phyloP scores from a whole-genome alignment of 2,329 filamentous ascomycete genomes.

The Thelonectria rubi region DNA sequence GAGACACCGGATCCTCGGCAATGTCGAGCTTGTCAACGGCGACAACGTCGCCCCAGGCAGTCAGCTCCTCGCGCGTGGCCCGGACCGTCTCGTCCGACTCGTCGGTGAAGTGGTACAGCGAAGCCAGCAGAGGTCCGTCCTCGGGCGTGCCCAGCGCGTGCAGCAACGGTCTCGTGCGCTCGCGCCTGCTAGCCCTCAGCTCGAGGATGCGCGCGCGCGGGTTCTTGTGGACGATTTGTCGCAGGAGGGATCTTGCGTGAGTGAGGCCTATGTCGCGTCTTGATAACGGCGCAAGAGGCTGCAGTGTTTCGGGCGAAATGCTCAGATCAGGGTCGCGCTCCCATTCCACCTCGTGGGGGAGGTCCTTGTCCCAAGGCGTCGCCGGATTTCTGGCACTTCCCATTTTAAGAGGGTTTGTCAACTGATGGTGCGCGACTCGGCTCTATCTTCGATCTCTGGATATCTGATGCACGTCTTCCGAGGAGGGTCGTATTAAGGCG shows the following conservation, averaged over 20 bases:
- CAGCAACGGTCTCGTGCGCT: not conserved
- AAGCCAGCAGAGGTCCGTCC: not conserved
- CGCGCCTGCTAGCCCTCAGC: not conserved
- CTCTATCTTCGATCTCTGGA: no score
- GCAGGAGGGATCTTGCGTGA: not conserved
- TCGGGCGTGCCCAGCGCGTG: not conserved
- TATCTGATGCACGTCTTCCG: no score
- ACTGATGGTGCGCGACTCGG: no score
- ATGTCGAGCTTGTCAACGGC: slow-evolving; percentile 1
- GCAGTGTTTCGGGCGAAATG: not conserved
- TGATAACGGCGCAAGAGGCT: not conserved
- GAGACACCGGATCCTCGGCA: not conserved
- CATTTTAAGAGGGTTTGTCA: no score
- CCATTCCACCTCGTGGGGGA: slow-evolving; percentile 1
- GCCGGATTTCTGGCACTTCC: no score
- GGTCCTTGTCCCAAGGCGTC: not conserved
- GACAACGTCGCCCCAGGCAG: not conserved
- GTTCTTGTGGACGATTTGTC: not conserved
- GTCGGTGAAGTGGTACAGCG: slow-evolving; percentile 1
- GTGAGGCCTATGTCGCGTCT: no score
- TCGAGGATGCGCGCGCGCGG: slow-evolving; percentile 1
- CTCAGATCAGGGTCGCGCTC: not conserved
- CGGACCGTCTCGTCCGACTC: not conserved
- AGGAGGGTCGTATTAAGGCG: no score
- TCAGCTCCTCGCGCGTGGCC: not conserved